phyloP scores from a whole-genome alignment of 2,329 filamentous ascomycete species.

The Colletotrichum horii region DNA sequence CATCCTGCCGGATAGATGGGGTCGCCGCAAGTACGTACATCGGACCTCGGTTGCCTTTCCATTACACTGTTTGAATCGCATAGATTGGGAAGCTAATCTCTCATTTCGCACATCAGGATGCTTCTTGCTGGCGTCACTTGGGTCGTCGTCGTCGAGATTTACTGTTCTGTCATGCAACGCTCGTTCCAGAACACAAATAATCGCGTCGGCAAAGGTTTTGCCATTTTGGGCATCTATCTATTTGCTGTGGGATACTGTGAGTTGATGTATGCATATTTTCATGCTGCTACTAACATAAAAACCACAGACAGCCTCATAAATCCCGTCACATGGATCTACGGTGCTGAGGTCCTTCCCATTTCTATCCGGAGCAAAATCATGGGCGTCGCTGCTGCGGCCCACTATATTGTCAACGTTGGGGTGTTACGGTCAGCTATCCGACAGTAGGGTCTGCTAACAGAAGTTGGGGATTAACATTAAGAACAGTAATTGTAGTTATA shows the following conservation, averaged over 20 bases:
- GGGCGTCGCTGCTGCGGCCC: background rate
- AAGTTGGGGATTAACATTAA: too few relatives aligned
- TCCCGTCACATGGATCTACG: background rate
- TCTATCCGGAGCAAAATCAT: background rate
- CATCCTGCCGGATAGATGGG: background rate
- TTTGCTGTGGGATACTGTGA: background rate
- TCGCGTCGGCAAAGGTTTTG: background rate
- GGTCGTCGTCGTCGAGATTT: background rate
- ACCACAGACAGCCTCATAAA: background rate
- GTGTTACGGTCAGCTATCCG: too few relatives aligned
- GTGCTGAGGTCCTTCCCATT: background rate
- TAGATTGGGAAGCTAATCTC: background rate
- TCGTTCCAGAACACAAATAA: background rate
- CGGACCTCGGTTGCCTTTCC: background rate
- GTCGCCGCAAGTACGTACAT: background rate
- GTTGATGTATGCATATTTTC: fast-evolving
- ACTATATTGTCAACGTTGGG: background rate
- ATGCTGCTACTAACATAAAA: background rate
- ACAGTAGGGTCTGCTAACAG: too few relatives aligned
- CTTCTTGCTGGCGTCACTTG: background rate
- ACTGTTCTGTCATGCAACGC: background rate
- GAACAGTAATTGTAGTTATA: too few relatives aligned
- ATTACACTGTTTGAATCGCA: background rate
- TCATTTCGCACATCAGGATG: background rate
- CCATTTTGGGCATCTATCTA: background rate